A percentile compares a stretch with the other conserved stretches of the same genome.
Conservation (phyloP, 495 filamentous ascomycete genomes). For the Talaromyces proteolyticus region DNA sequence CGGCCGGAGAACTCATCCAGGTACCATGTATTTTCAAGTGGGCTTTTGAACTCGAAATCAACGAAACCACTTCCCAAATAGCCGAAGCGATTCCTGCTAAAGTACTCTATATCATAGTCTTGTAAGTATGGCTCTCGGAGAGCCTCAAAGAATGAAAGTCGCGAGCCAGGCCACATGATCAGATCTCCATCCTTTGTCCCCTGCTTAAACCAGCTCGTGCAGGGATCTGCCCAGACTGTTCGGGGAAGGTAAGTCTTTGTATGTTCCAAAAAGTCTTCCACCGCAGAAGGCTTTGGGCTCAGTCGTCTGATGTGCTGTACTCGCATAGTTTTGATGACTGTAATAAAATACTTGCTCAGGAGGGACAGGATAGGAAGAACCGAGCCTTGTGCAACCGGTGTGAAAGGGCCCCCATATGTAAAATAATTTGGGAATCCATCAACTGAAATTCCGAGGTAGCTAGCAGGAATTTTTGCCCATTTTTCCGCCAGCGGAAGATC, state of each 20-base stretch:
- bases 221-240: slow-evolving; percentile 32
- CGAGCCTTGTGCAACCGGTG: slow-evolving; percentile 28
- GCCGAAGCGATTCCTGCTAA: slow-evolving; percentile 11
- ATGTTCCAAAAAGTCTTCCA: slow-evolving; percentile 30
- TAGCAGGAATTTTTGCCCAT: background rate
- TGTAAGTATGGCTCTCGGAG: slow-evolving; percentile 37
- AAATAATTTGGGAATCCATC: slow-evolving; percentile 49
- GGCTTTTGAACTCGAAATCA: slow-evolving; percentile 9
- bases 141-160: slow-evolving; percentile 45
- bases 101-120: slow-evolving; percentile 33
- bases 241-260: slow-evolving; percentile 22
- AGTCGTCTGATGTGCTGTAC: slow-evolving; percentile 16
- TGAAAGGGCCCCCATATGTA: slow-evolving; percentile 24
- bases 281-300: slow-evolving; percentile 12
- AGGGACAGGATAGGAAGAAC: slow-evolving; percentile 25
- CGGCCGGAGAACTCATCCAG: too few relatives aligned
- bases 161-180: slow-evolving; percentile 22
- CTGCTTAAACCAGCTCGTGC: slow-evolving; percentile 39
- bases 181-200: slow-evolving; percentile 9
- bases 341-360: slow-evolving; percentile 31
- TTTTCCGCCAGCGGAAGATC: background rate
- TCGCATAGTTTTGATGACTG: slow-evolving; percentile 24
- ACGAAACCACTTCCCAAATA: slow-evolving; percentile 20
- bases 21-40: too few relatives aligned
- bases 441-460: slow-evolving; percentile 44